Conservation (phyloP, 1,284 basidiomycete species). For the Leucoagaricus sp. region DNA sequence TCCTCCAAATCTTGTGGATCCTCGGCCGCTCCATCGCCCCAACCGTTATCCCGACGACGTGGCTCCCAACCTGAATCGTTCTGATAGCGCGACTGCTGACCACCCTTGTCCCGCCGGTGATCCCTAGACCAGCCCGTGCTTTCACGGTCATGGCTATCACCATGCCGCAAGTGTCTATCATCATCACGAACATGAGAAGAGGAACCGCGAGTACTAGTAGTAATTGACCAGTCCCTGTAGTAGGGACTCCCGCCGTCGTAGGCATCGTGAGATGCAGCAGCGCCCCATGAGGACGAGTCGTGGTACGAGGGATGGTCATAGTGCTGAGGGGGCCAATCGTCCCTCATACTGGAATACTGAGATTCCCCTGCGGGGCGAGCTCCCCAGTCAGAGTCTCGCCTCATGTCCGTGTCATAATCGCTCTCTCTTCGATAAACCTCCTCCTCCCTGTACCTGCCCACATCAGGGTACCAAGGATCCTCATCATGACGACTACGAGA, state of each 20-base stretch:
- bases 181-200: slow-evolving; percentile 29
- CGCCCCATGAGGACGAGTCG: slow-evolving; percentile 34
- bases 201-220: slow-evolving; percentile 37
- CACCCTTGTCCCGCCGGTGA: slow-evolving; percentile 35
- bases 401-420: slow-evolving; percentile 44
- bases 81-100: slow-evolving; percentile 33
- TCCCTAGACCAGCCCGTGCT: slow-evolving; percentile 36
- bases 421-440: slow-evolving; percentile 54
- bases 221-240: slow-evolving; percentile 45
- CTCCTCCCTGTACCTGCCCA: slow-evolving; percentile 53
- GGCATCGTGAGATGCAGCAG: slow-evolving; percentile 17
- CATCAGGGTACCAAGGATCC: slow-evolving; percentile 50
- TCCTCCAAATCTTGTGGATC: slow-evolving; percentile 35
- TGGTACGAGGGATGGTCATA: slow-evolving; percentile 40
- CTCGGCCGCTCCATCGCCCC: slow-evolving; percentile 34
- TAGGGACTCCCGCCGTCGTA: slow-evolving; percentile 36
- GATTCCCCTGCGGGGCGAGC: slow-evolving; percentile 34
- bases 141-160: slow-evolving; percentile 28
- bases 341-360: slow-evolving; percentile 40
- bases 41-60: slow-evolving; percentile 36
- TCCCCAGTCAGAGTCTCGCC: slow-evolving; percentile 48
- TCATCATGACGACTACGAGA: slow-evolving; percentile 50
- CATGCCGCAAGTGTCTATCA: slow-evolving; percentile 19
- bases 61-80: slow-evolving; percentile 48
- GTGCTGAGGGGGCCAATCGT: slow-evolving; percentile 49